Percentiles rank a stretch among this genome's conserved stretches.
phyloP scores from a whole-genome alignment of 768 basidiomycete genomes.

The Serendipita vermifera region DNA sequence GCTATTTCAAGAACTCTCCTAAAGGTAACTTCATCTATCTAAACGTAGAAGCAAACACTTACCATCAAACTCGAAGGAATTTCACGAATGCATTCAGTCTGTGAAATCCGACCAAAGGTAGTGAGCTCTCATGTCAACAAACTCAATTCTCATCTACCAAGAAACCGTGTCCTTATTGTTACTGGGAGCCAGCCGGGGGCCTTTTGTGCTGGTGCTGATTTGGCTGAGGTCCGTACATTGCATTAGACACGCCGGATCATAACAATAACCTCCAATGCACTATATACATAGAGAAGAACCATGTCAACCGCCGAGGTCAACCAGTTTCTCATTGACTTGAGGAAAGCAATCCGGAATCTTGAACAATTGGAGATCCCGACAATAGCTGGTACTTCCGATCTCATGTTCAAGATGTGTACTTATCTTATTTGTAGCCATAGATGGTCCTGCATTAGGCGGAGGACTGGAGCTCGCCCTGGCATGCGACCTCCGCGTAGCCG shows the following conservation, averaged over 20 bases:
- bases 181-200: constrained; percentile 61
- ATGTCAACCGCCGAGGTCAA: constrained; percentile 67
- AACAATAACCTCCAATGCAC: background rate
- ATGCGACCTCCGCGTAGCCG: constrained; percentile 82
- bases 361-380: constrained; percentile 78
- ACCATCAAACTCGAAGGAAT: constrained; percentile 37
- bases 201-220: constrained; percentile 89
- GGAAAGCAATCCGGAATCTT: constrained; percentile 57
- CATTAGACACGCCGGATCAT: too few relatives aligned
- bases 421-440: constrained; percentile 41
- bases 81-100: constrained; percentile 52
- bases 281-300: constrained; percentile 19
- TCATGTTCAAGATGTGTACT: background rate
- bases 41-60: constrained; percentile 12
- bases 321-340: constrained; percentile 64
- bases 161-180: constrained; percentile 70
- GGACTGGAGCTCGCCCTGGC: constrained; percentile 78
- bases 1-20: constrained; percentile 69
- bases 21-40: constrained; percentile 30
- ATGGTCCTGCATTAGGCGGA: constrained; percentile 89
- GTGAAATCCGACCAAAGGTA: constrained; percentile 58
- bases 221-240: constrained; percentile 57
- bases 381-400: constrained; percentile 35
- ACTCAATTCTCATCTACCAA: constrained; percentile 20
- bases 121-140: constrained; percentile 13